These are phyloP conservation scores for sorghum (Sorghum bicolor) DNA, from an alignment of 176 grass and related monocot species.

Conservation along the genomic window DNA sequence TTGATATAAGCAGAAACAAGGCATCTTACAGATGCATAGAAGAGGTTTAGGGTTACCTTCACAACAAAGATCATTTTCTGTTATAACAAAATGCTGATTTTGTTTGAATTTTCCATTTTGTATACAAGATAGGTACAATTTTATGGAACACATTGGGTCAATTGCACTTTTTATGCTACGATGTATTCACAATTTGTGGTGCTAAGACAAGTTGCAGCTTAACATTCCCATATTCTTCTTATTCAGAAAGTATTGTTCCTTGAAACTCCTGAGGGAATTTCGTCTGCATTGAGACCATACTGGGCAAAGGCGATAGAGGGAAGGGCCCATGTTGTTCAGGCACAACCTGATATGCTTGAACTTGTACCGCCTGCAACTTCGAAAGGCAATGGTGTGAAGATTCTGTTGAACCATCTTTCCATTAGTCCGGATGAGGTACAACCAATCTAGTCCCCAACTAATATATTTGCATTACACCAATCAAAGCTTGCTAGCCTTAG, in stretches of 20 bases:
- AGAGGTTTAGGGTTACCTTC: background rate
- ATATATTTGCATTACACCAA: background rate
- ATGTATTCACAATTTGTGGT: slow-evolving; percentile 1
- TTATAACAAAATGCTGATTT: background rate
- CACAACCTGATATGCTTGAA: slow-evolving; percentile 92
- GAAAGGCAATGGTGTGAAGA: slow-evolving; percentile 77
- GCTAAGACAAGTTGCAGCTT: slow-evolving; percentile 16
- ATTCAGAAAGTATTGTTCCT: slow-evolving; percentile 89
- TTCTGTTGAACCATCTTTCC: slow-evolving; percentile 77
- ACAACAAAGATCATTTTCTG: background rate
- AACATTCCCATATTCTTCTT: slow-evolving; percentile 10
- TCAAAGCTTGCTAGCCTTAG: background rate
- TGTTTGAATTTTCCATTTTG: background rate
- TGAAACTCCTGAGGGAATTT: slow-evolving; percentile 66
- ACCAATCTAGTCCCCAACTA: background rate
- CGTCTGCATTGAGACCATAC: slow-evolving; percentile 68
- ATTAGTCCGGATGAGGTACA: slow-evolving; percentile 75
- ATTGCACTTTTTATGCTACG: background rate
- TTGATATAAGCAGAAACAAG: background rate
- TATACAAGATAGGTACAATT: slow-evolving; percentile 3
- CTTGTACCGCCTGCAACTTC: slow-evolving; percentile 84
- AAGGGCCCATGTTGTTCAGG: slow-evolving; percentile 74
- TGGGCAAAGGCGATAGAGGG: slow-evolving; percentile 68
- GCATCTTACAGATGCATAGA: background rate
- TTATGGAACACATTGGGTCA: background rate